Evolutionary conservation across 73 alveolate species (phyloP).

Genomic region (Effrenium voratum): DNA sequence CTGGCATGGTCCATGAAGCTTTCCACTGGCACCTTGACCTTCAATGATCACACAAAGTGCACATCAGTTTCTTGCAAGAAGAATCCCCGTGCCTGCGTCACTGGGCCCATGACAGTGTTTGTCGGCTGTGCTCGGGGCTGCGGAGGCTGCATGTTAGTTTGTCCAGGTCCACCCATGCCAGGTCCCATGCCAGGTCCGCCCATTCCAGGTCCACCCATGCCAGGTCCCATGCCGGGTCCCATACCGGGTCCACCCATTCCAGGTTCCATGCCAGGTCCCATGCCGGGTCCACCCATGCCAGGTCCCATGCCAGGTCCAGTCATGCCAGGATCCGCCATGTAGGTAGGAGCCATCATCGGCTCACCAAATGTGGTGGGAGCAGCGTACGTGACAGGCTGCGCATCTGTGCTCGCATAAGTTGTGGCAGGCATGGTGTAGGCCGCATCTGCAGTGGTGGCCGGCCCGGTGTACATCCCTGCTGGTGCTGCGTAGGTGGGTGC

Average conservation of each 20-base stretch:
- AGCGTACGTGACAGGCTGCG: slow-evolving; percentile 44
- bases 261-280: neutral
- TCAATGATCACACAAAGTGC: neutral
- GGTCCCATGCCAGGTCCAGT: too few species aligned
- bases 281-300: too few species aligned
- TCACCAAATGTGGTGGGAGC: too few species aligned
- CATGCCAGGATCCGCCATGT: too few species aligned
- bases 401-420: slow-evolving; percentile 18
- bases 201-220: neutral
- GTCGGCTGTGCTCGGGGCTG: slow-evolving; percentile 35
- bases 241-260: neutral
- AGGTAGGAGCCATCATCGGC: too few species aligned
- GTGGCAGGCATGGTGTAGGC: neutral
- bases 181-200: neutral
- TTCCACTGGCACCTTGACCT: slow-evolving; percentile 53
- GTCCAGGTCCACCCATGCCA: neutral
- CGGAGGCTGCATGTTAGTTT: slow-evolving; percentile 16
- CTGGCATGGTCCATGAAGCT: slow-evolving; percentile 35
- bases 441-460: neutral
- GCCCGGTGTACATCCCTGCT: slow-evolving; percentile 31
- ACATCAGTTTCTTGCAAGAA: too few species aligned
- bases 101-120: slow-evolving; percentile 48
- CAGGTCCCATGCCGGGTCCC: neutral
- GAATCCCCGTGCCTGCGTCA: slow-evolving; percentile 25
- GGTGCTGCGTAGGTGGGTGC: slow-evolving; percentile 26